A percentile compares a stretch with the other conserved stretches of the same genome.
phyloP scores from a whole-genome alignment of 768 basidiomycete genomes.

The Lentinula raphanica region DNA sequence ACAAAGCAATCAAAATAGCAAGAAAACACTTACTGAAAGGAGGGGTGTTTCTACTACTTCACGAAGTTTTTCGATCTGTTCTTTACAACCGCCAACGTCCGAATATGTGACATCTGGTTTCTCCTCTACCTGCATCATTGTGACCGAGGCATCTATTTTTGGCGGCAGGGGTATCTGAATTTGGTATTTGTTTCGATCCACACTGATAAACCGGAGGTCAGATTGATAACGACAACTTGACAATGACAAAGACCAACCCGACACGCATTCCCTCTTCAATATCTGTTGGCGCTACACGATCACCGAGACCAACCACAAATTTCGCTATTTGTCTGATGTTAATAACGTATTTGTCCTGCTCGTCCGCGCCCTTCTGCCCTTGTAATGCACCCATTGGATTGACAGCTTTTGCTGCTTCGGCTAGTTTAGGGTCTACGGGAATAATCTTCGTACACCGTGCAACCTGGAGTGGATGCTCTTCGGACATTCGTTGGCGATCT shows the following conservation, averaged over 20 bases:
- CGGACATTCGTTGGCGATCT: conserved; percentile 84
- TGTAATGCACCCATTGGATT: conserved; percentile 74
- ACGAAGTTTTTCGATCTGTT: conserved; percentile 97
- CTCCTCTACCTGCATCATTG: conserved; percentile 99
- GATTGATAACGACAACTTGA: neutral
- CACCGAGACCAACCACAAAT: conserved; percentile 95
- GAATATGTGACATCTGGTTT: conserved; percentile 98
- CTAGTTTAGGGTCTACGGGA: conserved; percentile 67
- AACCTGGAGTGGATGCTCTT: conserved; percentile 93
- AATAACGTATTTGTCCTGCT: conserved; percentile 99
- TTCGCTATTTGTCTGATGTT: conserved; percentile 99
- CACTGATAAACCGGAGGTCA: conserved; percentile 39
- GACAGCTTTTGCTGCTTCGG: conserved; percentile 72
- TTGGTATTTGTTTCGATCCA: conserved; percentile 95
- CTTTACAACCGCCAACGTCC: conserved; percentile 97
- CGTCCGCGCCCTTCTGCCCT: conserved; percentile 95
- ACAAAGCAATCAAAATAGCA: conserved; percentile 12
- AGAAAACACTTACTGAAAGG: conserved; percentile 62
- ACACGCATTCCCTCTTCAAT: conserved; percentile 99
- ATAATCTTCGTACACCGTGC: conserved; percentile 99
- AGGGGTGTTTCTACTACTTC: conserved; percentile 98
- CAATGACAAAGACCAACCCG: conserved; percentile 57
- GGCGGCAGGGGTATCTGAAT: conserved; percentile 98
- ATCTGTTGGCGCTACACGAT: conserved; percentile 94
- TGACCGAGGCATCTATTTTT: conserved; percentile 98